Percentiles rank a stretch among this genome's conserved stretches.
Conservation (phyloP, 768 basidiomycete species). For the Hebeloma cylindrosporum region DNA sequence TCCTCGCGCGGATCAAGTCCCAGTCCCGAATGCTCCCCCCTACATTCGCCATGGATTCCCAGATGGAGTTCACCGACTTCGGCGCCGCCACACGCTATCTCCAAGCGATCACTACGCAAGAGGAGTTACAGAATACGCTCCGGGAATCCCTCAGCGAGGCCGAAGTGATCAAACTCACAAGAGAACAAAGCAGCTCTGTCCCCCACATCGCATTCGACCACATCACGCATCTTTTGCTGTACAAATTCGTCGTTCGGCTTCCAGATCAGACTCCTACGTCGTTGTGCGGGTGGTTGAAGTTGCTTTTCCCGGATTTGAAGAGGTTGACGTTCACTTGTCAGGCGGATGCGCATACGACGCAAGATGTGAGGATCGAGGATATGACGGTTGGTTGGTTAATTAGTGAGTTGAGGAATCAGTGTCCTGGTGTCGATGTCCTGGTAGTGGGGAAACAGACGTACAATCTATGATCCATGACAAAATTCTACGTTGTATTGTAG, state of each 20-base stretch:
- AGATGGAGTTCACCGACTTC: slow-evolving; percentile 22
- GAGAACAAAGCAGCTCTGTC: not conserved
- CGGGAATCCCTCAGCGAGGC: slow-evolving; percentile 11
- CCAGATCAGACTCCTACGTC: slow-evolving; percentile 7
- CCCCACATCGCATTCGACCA: slow-evolving; percentile 14
- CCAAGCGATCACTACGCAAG: slow-evolving; percentile 7
- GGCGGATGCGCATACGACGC: slow-evolving; percentile 10
- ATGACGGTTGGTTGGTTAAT: slow-evolving; percentile 8
- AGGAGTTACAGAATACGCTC: slow-evolving; percentile 11
- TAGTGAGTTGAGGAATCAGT: slow-evolving; percentile 5
- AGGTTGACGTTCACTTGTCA: slow-evolving; percentile 17
- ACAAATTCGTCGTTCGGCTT: slow-evolving; percentile 7
- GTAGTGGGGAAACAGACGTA: slow-evolving; percentile 11
- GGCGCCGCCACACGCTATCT: slow-evolving; percentile 13
- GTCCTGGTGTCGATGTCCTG: slow-evolving; percentile 14
- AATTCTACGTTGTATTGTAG: not conserved
- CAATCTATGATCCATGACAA: not conserved
- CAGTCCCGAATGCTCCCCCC: not conserved
- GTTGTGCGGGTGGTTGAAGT: slow-evolving; percentile 17
- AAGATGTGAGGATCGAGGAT: slow-evolving; percentile 9
- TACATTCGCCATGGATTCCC: slow-evolving; percentile 14
- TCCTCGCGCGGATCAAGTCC: slow-evolving; percentile 6
- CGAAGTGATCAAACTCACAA: slow-evolving; percentile 8
- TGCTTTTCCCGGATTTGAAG: slow-evolving; percentile 18
- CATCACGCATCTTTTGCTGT: slow-evolving; percentile 15